Base-by-base conservation (phyloP, 352 stramenopile species). In the Globisporangium barbulae region DNA sequence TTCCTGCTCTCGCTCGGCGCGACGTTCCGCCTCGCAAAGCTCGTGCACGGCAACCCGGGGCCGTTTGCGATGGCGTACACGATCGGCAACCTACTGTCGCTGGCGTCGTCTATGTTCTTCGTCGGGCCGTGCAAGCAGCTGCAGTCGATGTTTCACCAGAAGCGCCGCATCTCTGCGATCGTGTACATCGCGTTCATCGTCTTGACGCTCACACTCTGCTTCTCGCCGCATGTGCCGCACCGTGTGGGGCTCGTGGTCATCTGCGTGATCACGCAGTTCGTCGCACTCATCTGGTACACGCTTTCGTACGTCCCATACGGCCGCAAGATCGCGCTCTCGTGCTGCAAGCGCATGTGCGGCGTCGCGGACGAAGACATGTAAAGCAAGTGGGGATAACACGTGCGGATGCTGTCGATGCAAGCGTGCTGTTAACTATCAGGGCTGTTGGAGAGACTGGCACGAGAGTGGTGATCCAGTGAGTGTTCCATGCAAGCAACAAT, bases 221-320 rank as follows among this genome's bases (percentile, higher is more conserved):
- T 93, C 64, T 81, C 74, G 22, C 78, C 65, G 35, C 64, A 83
- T 55, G 71, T 94, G 13, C 82, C 87, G 33, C 80, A 92, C 63
- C 88, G 88, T 33, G 62, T 90, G 17, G 67, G 81, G 10, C 67
- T 93, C 19, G 81, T 96, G 50, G 66, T 95, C 59, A 31, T 95
- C 7, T 91, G 79, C 4, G 81, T 96, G 25, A 25, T 89, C 5
- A 75, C 83, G 33, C 88, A 96, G 70, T 93, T 94, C 65, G 17
- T 81, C 13, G 83, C 88, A 54, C 79, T 95, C 30, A 48, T 91
- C 12, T 96, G 88, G 88, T 95, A 94, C 72, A 93, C 83, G 61
- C 67, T 95, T 15, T 95, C 86, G n/a, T 96, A 94, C 69, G 74
- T 96, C 0, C 88, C 88, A 1, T 96, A 94, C 65, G 88, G 83